These are phyloP conservation scores for Pachysolen tannophilus DNA, from an alignment of 805 yeast genomes.

Conservation along the genomic window DNA sequence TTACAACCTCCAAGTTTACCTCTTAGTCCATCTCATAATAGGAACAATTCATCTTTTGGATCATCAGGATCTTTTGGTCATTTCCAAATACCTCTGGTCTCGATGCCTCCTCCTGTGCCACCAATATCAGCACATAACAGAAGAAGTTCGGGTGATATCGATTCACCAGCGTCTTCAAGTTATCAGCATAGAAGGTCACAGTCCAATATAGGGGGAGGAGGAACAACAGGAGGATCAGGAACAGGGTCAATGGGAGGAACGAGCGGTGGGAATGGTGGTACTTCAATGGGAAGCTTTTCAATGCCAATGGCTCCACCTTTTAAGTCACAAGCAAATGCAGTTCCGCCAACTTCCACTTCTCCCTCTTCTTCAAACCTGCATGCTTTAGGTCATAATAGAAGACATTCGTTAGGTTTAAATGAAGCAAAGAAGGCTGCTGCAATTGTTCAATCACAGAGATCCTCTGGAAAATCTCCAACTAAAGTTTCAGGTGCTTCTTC, in stretches of 20 bases:
- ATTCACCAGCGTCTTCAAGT: not conserved
- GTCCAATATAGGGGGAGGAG: slow-evolving; percentile 5
- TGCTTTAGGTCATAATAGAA: slow-evolving; percentile 69
- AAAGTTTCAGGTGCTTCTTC: slow-evolving; percentile 15
- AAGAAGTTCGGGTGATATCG: slow-evolving; percentile 19
- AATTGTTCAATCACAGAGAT: slow-evolving; percentile 69
- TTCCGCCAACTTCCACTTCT: not conserved
- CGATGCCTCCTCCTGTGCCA: slow-evolving; percentile 20
- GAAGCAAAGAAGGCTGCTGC: slow-evolving; percentile 99
- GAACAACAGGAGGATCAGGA: too few relatives aligned
- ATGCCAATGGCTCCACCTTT: slow-evolving; percentile 6
- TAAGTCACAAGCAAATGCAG: slow-evolving; percentile 1
- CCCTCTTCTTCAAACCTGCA: slow-evolving; percentile 17
- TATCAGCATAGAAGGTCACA: slow-evolving; percentile 6
- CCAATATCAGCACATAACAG: slow-evolving; percentile 23
- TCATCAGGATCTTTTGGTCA: slow-evolving; percentile 9
- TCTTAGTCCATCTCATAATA: slow-evolving; percentile 18
- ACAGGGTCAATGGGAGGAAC: too few relatives aligned
- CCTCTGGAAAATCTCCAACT: slow-evolving; percentile 25
- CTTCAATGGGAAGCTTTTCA: slow-evolving; percentile 3
- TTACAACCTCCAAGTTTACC: slow-evolving; percentile 19
- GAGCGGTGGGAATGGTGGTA: too few relatives aligned
- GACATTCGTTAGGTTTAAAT: slow-evolving; percentile 85
- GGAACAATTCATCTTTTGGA: slow-evolving; percentile 4
- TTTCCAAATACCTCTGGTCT: slow-evolving; percentile 15